These are phyloP conservation scores for Echria macrotheca DNA, from an alignment of 495 filamentous ascomycete genomes.

Conservation along the genomic window DNA sequence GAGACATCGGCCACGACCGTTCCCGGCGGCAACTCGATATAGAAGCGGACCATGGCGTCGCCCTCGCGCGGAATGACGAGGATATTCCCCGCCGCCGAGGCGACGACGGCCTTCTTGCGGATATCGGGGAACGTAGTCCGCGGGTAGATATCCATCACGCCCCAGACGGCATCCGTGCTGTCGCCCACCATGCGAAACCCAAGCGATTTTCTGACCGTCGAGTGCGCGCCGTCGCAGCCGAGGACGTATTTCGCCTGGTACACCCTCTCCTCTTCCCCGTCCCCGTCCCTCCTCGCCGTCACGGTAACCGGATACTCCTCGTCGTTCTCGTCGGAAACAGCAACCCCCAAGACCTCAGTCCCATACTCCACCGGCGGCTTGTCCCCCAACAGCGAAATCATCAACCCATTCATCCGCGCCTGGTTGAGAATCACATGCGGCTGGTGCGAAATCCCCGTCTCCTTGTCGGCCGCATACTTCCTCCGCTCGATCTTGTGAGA, in stretches of 20 bases:
- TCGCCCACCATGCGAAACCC: slow-evolving; percentile 71
- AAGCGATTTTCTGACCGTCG: slow-evolving; percentile 58
- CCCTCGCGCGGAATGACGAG: slow-evolving; percentile 66
- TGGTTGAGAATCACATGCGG: slow-evolving; percentile 77
- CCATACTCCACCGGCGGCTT: slow-evolving; percentile 56
- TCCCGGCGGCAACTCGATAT: slow-evolving; percentile 50
- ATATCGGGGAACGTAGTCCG: slow-evolving; percentile 73
- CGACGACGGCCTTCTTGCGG: slow-evolving; percentile 53
- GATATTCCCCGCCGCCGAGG: slow-evolving; percentile 48
- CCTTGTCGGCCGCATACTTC: slow-evolving; percentile 54
- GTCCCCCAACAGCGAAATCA: slow-evolving; percentile 45
- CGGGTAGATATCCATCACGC: slow-evolving; percentile 78
- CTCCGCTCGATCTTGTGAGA: slow-evolving; percentile 42
- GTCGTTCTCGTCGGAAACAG: slow-evolving; percentile 40
- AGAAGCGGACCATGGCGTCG: slow-evolving; percentile 54
- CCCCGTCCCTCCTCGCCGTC: slow-evolving; percentile 46
- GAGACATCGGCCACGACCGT: slow-evolving; percentile 37
- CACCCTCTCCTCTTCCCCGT: slow-evolving; percentile 40
- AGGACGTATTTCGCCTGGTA: slow-evolving; percentile 65
- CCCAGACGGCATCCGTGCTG: slow-evolving; percentile 60
- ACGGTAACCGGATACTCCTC: slow-evolving; percentile 46
- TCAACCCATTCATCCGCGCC: slow-evolving; percentile 61
- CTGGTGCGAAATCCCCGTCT: slow-evolving; percentile 57
- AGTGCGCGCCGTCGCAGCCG: slow-evolving; percentile 77
- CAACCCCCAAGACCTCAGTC: slow-evolving; percentile 48